Evolutionary conservation across 176 grass and related monocot genomes (phyloP).

Genomic region (Zoysia pacifica): DNA sequence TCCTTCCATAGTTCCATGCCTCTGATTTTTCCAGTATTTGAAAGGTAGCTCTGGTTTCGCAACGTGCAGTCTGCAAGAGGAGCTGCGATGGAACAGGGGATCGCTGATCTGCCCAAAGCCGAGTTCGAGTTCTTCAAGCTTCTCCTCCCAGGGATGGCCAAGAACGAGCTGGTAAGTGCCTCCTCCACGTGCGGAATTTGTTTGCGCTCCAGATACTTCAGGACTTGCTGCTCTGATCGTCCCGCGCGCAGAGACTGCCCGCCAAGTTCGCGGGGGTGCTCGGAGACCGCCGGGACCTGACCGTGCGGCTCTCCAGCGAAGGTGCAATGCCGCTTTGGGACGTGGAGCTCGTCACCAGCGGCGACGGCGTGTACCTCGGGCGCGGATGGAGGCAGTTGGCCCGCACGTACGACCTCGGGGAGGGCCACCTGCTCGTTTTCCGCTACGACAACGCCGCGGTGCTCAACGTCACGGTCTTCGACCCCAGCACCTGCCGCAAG

Average conservation of each 20-base stretch:
- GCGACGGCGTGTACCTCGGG: conserved; percentile 24
- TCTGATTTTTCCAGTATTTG: background rate
- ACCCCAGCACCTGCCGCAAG: conserved; percentile 34
- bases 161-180: conserved; percentile 9
- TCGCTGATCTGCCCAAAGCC: background rate
- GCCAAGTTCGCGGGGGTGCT: conserved; percentile 21
- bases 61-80: background rate
- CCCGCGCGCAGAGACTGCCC: conserved; percentile 38
- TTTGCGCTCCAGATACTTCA: background rate
- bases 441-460: conserved; percentile 11
- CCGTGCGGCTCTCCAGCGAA: conserved; percentile 23
- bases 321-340: conserved; percentile 23
- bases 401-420: conserved; percentile 24
- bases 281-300: conserved; percentile 13
- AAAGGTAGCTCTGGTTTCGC: background rate
- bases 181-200: background rate
- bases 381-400: conserved; percentile 37
- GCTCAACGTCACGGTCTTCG: conserved; percentile 46
- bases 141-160: conserved; percentile 16
- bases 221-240: background rate
- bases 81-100: background rate
- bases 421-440: conserved; percentile 38
- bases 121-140: conserved; percentile 47
- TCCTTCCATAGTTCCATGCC: background rate
- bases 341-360: conserved; percentile 26